Conservation (phyloP, 2,329 filamentous ascomycete species). For the Cytospora piceicola region DNA sequence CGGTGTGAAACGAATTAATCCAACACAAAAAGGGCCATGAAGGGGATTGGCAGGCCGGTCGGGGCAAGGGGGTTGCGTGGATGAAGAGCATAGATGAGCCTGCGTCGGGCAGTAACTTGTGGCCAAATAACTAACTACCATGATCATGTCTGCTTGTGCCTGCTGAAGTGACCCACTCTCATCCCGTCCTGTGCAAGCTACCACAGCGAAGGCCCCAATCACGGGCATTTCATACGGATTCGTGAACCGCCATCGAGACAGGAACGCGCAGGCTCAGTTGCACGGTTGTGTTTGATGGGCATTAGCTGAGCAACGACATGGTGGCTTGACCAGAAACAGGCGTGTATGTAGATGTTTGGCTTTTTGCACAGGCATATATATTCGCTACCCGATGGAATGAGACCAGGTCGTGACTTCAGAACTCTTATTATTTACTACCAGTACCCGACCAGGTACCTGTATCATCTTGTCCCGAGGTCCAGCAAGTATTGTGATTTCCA, state of each 20-base stretch:
- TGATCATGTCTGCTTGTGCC: not conserved
- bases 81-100: slow-evolving; percentile 9
- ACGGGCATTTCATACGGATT: too few species aligned
- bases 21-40: slow-evolving; percentile 23
- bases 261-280: too few species aligned
- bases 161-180: not conserved
- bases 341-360: not conserved
- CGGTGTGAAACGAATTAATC: slow-evolving; percentile 16
- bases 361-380: not conserved
- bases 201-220: too few species aligned
- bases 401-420: not conserved
- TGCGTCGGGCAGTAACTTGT: slow-evolving; percentile 12
- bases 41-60: not conserved
- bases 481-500: not conserved
- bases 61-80: not conserved
- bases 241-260: too few species aligned
- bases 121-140: slow-evolving; percentile 5
- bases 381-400: not conserved
- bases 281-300: too few species aligned
- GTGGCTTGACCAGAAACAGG: not conserved
- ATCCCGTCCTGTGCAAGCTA: too few species aligned
- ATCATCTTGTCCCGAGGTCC: not conserved
- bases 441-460: not conserved
- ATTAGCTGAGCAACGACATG: too few species aligned
- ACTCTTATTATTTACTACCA: not conserved